These are phyloP conservation scores for Xylaria palmicola DNA, from an alignment of 495 filamentous ascomycete genomes.

Conservation along the genomic window DNA sequence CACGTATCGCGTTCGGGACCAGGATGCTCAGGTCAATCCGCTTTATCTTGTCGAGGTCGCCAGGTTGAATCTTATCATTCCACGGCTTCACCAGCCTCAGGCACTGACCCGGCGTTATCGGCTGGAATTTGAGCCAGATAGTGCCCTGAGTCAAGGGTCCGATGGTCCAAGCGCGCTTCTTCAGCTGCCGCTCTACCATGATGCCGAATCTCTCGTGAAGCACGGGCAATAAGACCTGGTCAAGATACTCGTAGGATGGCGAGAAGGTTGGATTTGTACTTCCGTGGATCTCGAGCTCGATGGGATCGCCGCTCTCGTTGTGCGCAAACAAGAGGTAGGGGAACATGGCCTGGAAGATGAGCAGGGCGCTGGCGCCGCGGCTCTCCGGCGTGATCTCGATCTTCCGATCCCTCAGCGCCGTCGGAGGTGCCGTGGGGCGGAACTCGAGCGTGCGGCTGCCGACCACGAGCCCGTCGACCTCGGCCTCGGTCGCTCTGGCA, in stretches of 20 bases:
- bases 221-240: slow-evolving; percentile 71
- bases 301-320: slow-evolving; percentile 36
- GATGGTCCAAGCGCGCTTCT: slow-evolving; percentile 65
- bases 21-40: slow-evolving; percentile 61
- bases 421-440: slow-evolving; percentile 40
- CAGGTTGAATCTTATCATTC: slow-evolving; percentile 10
- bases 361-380: slow-evolving; percentile 52
- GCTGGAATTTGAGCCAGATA: slow-evolving; percentile 58
- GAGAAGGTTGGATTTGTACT: slow-evolving; percentile 76
- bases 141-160: slow-evolving; percentile 57
- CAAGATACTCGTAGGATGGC: slow-evolving; percentile 72
- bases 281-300: slow-evolving; percentile 64
- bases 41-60: slow-evolving; percentile 42
- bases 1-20: slow-evolving; percentile 47
- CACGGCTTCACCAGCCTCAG: slow-evolving; percentile 49
- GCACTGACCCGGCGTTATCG: slow-evolving; percentile 42
- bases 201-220: slow-evolving; percentile 64
- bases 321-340: slow-evolving; percentile 69
- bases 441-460: slow-evolving; percentile 57
- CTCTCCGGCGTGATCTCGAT: slow-evolving; percentile 46
- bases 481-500: slow-evolving; percentile 59
- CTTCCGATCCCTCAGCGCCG: slow-evolving; percentile 34
- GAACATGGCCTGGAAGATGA: slow-evolving; percentile 82
- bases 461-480: slow-evolving; percentile 53
- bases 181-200: slow-evolving; percentile 52